A percentile compares a stretch with the other conserved stretches of the same genome.
Evolutionary conservation across 768 basidiomycete species (phyloP).

Genomic region (Pleurotus pulmonarius): DNA sequence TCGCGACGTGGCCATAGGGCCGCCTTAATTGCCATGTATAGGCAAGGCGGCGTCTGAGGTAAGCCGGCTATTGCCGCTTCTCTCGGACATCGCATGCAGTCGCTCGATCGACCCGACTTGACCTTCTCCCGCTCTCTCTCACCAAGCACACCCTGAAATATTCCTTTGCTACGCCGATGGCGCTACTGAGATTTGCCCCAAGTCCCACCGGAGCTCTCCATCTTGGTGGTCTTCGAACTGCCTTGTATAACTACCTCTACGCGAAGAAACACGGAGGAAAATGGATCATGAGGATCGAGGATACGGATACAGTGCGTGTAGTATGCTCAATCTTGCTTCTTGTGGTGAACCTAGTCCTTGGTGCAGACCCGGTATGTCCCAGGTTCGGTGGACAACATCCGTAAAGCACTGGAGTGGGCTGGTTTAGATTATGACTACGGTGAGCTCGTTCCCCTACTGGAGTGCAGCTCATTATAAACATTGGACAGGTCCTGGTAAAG

Average conservation of each 20-base stretch:
- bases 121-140: no score
- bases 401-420: conserved; percentile 81
- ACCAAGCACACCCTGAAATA: no score
- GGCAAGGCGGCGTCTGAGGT: no score
- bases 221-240: conserved; percentile 92
- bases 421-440: conserved; percentile 91
- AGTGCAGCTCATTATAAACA: background rate
- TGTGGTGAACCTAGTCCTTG: conserved; percentile 16
- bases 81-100: no score
- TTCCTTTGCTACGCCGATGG: no score
- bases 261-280: conserved; percentile 80
- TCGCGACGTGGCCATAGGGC: no score
- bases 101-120: no score
- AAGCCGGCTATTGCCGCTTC: no score
- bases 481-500: conserved; percentile 66
- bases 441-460: conserved; percentile 24
- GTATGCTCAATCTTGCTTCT: no score
- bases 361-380: conserved; percentile 45
- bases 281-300: conserved; percentile 92
- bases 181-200: conserved; percentile 81
- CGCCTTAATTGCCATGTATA: no score
- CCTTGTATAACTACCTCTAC: conserved; percentile 86
- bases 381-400: conserved; percentile 80
- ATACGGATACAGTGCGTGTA: conserved; percentile 77
- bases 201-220: conserved; percentile 95